Evolutionary conservation across 176 grass and related monocot species (phyloP).

Genomic region (Aechmea fasciata): DNA sequence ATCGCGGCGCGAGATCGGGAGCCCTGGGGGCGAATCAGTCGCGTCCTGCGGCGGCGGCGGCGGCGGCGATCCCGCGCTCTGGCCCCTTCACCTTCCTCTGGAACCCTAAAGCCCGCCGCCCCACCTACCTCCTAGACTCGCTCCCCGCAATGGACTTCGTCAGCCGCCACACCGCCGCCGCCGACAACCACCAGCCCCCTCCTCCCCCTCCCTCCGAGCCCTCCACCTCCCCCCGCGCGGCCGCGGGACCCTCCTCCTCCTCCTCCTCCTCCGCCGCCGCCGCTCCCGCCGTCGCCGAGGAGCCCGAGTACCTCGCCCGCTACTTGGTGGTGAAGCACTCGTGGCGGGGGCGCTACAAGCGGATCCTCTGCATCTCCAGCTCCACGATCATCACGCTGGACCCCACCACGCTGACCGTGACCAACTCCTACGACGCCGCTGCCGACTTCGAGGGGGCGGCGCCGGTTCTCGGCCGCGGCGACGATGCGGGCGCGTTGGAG

Average conservation of each 20-base stretch:
- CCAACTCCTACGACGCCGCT: conserved; percentile 73
- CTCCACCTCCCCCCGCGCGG: conserved; percentile 13
- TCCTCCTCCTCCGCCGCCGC: conserved; percentile 13
- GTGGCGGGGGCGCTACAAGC: conserved; percentile 82
- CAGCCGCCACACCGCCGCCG: conserved; percentile 55
- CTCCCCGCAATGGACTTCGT: conserved; percentile 79
- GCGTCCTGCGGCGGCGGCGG: conserved; percentile 40
- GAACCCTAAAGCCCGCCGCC: conserved; percentile 67
- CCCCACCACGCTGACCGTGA: conserved; percentile 58
- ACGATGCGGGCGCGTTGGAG: conserved; percentile 46
- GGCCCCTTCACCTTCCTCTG: conserved; percentile 28
- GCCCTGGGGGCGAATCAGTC: conserved; percentile 99
- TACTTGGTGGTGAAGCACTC: conserved; percentile 91
- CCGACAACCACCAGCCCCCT: conserved; percentile 25
- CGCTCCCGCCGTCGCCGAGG: conserved; percentile 35
- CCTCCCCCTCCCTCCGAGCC: conserved; percentile 13
- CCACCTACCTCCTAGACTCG: conserved; percentile 33
- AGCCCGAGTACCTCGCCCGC: conserved; percentile 85
- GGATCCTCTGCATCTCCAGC: conserved; percentile 76
- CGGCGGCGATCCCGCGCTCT: conserved; percentile 19
- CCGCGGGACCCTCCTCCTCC: neutral
- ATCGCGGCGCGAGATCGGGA: conserved; percentile 52
- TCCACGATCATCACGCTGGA: conserved; percentile 79
- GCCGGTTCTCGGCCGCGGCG: conserved; percentile 34
- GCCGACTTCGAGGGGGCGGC: conserved; percentile 60